Conservation (phyloP, 139 green algal species). For the Desmodesmus armatus region DNA sequence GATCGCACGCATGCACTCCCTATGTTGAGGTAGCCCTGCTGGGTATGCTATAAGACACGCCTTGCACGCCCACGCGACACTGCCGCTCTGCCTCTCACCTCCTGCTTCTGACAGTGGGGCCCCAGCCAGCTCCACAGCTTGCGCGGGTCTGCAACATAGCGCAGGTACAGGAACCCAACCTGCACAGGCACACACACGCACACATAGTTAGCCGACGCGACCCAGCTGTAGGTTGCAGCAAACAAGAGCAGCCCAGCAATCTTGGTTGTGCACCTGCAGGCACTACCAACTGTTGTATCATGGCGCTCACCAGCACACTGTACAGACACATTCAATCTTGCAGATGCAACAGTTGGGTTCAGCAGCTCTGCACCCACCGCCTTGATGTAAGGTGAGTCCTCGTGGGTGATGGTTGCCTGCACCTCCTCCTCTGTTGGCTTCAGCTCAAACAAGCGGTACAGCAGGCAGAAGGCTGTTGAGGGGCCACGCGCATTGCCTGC, state of each 20-base stretch:
- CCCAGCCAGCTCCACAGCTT: constrained; percentile 89
- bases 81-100: constrained; percentile 70
- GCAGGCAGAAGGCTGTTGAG: constrained; percentile 94
- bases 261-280: too few relatives aligned
- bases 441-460: constrained; percentile 89
- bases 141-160: constrained; percentile 90
- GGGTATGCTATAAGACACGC: too few relatives aligned
- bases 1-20: too few relatives aligned
- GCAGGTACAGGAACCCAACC: constrained; percentile 95
- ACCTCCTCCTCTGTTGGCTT: constrained; percentile 75
- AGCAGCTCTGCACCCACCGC: constrained; percentile 80
- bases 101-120: constrained; percentile 82
- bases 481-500: constrained; percentile 93
- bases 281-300: too few relatives aligned
- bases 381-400: constrained; percentile 95
- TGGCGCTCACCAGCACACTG: too few relatives aligned
- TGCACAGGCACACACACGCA: constrained; percentile 52
- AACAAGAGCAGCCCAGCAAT: too few relatives aligned
- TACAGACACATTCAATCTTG: too few relatives aligned
- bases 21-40: too few relatives aligned
- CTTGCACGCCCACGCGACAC: too few relatives aligned
- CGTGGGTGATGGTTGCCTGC: constrained; percentile 83
- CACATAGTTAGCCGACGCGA: too few relatives aligned
- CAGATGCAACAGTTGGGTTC: neutral
- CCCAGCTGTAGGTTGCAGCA: too few relatives aligned